Conservation (phyloP, 208 protist species). For the Leishmania mexicana region DNA sequence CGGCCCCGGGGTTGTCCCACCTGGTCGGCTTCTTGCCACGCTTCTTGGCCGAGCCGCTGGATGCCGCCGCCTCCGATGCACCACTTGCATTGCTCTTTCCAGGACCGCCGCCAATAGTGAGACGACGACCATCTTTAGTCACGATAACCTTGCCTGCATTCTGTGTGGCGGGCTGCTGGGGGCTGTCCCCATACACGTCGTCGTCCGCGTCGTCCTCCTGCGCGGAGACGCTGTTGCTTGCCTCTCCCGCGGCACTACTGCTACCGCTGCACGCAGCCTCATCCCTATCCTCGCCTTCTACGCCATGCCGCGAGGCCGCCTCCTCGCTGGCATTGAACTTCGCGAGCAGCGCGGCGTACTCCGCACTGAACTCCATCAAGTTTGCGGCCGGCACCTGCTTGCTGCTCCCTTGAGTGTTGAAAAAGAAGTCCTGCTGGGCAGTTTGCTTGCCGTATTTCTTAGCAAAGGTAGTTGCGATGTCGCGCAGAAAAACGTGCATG, state of each 20-base stretch:
- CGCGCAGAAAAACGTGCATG: constrained; percentile 87
- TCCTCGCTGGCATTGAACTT: constrained; percentile 61
- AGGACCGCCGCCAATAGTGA: constrained; percentile 46
- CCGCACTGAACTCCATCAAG: constrained; percentile 56
- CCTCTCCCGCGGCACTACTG: constrained; percentile 1
- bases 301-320: constrained; percentile 31
- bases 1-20: constrained; percentile 44
- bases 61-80: constrained; percentile 5
- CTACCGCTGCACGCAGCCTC: constrained; percentile 13
- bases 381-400: constrained; percentile 1
- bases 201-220: constrained; percentile 21
- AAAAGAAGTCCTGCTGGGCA: constrained; percentile 16
- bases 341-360: constrained; percentile 45
- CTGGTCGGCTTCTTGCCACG: constrained; percentile 66
- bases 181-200: neutral
- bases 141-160: constrained; percentile 44
- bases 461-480: constrained; percentile 78
- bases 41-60: constrained; percentile 33
- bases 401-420: neutral
- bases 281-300: constrained; percentile 16
- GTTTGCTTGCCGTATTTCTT: constrained; percentile 53
- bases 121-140: constrained; percentile 62
- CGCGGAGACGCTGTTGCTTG: constrained; percentile 7
- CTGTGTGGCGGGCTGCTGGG: constrained; percentile 1
- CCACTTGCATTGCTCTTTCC: constrained; percentile 6